Evolutionary conservation across 441 rosid species (phyloP).

Genomic region (Breynia disticha): DNA sequence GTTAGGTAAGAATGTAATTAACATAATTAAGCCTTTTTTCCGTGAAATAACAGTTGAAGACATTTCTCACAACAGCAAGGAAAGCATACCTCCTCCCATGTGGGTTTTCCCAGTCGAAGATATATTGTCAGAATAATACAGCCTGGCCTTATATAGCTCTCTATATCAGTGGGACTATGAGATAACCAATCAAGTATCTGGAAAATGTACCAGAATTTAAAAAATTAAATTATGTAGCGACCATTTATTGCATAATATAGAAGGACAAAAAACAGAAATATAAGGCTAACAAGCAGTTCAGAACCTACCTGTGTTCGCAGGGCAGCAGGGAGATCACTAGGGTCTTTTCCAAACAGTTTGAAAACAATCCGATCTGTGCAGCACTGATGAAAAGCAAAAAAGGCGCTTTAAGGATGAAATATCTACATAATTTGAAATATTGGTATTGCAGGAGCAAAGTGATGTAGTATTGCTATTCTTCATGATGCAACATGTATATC

Average conservation of each 20-base stretch:
- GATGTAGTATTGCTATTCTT: no score
- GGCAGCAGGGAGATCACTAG: conserved; percentile 65
- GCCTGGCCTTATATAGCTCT: conserved; percentile 93
- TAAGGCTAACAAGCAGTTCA: conserved; percentile 9
- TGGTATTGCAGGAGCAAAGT: no score
- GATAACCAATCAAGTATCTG: conserved; percentile 88
- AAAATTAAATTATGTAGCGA: conserved; percentile 11
- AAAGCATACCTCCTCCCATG: conserved; percentile 74
- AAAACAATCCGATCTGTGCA: conserved; percentile 73
- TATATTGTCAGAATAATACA: conserved; percentile 70
- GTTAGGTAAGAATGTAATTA: conserved; percentile 12
- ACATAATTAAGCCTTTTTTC: no score
- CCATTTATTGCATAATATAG: no score
- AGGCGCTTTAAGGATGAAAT: no score
- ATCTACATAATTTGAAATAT: no score
- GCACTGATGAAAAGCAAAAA: conserved; percentile 31
- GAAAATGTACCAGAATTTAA: conserved; percentile 14
- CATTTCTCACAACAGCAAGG: no score
- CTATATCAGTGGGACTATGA: conserved; percentile 83
- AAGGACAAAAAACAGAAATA: not conserved
- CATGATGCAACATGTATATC: no score
- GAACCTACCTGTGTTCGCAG: conserved; percentile 62
- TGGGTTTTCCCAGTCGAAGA: conserved; percentile 55
- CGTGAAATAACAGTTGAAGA: no score
- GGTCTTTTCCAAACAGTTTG: conserved; percentile 86